Percentiles rank a stretch among this genome's conserved stretches.
Conservation (phyloP, 192 early-diverging fungal species). For the Podila minutissima region DNA sequence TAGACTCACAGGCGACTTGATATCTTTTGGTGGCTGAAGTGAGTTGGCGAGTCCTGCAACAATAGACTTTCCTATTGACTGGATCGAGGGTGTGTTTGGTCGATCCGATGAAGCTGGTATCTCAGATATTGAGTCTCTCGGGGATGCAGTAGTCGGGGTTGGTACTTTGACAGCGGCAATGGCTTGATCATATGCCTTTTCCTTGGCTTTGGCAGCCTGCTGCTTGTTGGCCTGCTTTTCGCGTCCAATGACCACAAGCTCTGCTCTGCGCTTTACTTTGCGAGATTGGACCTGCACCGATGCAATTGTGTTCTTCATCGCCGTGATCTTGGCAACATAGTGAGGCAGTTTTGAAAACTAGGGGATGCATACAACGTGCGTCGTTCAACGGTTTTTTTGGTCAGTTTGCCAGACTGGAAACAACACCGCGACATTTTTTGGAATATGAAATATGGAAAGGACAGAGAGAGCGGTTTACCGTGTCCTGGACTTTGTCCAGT, state of each 20-base stretch:
- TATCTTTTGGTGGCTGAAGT: not conserved
- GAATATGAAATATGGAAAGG: no score
- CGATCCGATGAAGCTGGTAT: not conserved
- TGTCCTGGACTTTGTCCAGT: slow-evolving; percentile 39
- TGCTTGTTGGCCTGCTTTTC: slow-evolving; percentile 28
- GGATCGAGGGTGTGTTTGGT: not conserved
- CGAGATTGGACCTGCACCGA: slow-evolving; percentile 16
- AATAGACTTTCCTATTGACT: slow-evolving; percentile 7
- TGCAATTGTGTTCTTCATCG: slow-evolving; percentile 43
- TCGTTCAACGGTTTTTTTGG: not conserved
- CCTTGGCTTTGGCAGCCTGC: slow-evolving; percentile 18
- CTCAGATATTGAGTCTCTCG: not conserved
- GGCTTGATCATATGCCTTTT: slow-evolving; percentile 43
- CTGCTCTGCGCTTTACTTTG: slow-evolving; percentile 30
- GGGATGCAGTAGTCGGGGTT: not conserved
- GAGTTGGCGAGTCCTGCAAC: not conserved
- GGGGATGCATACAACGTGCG: not conserved
- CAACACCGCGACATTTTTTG: not conserved
- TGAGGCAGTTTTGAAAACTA: slow-evolving; percentile 46
- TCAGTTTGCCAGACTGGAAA: not conserved
- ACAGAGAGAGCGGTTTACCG: slow-evolving; percentile 9
- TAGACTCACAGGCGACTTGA: slow-evolving; percentile 9
- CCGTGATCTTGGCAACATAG: slow-evolving; percentile 35
- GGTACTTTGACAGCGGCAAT: slow-evolving; percentile 17
- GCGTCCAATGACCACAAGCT: slow-evolving; percentile 34